Percentiles rank a stretch among this genome's conserved stretches.
Conservation (phyloP, 768 basidiomycete genomes). For the Favolaschia claudopus region DNA sequence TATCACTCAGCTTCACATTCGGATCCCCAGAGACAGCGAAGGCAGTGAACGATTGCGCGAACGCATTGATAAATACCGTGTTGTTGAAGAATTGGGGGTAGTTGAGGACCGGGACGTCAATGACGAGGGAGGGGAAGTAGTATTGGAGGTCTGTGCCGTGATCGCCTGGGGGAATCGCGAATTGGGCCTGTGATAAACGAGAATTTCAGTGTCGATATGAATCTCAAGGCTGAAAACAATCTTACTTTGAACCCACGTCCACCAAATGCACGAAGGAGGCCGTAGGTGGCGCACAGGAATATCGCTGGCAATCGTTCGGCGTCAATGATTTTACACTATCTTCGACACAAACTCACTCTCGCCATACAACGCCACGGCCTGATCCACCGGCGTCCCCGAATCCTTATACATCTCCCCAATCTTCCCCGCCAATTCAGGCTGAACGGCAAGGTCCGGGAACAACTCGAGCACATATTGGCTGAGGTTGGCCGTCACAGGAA, state of each 20-base stretch:
- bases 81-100: slow-evolving; percentile 11
- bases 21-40: slow-evolving; percentile 11
- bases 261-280: slow-evolving; percentile 32
- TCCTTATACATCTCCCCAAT: slow-evolving; percentile 13
- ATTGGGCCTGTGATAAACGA: slow-evolving; percentile 20
- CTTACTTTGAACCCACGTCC: slow-evolving; percentile 36
- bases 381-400: slow-evolving; percentile 7
- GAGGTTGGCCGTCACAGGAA: slow-evolving; percentile 10
- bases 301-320: slow-evolving; percentile 27
- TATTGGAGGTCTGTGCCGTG: slow-evolving; percentile 21
- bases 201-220: neutral
- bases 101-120: slow-evolving; percentile 28
- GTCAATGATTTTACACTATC: neutral
- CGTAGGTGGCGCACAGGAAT: slow-evolving; percentile 38
- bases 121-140: slow-evolving; percentile 8
- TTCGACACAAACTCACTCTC: slow-evolving; percentile 18
- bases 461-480: slow-evolving; percentile 21
- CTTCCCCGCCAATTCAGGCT: slow-evolving; percentile 9
- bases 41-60: slow-evolving; percentile 32
- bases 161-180: slow-evolving; percentile 30
- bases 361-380: slow-evolving; percentile 9
- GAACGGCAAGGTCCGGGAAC: slow-evolving; percentile 24
- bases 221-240: neutral
- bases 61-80: slow-evolving; percentile 34
- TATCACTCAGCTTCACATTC: slow-evolving; percentile 29